Base-by-base conservation (phyloP, 2,329 filamentous ascomycete genomes). In the Fusarium anthophilum region DNA sequence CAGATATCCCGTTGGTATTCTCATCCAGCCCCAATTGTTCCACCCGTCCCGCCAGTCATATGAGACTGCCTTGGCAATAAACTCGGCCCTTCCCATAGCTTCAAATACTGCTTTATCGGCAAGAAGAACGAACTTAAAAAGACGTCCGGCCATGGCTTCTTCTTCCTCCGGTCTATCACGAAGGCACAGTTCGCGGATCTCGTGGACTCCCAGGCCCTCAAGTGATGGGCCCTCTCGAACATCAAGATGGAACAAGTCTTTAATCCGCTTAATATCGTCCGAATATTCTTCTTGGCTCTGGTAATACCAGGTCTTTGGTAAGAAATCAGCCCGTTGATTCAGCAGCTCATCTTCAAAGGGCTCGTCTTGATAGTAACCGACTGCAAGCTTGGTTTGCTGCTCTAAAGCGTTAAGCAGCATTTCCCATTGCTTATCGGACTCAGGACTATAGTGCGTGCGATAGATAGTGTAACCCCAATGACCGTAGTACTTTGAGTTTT, bases 401-500 rank as follows among this genome's bases (percentile, higher is more conserved):
- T 26, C 7, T 26, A 26, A 6, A 6, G 26, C 26, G 26, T 26
- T 6, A 26, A 26, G 26, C 26, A 26, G 26, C 26, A 6, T 26
- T 6, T 26, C 26, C 26, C 26, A 26, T 26, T 26, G 26, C 26
- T 26, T 26, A 26, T 26, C 26, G 26, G 26, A 26, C 26, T 26
- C 26, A 7, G 26, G 26, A 26, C 26, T 20, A 17, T 73, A 72
- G 35, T 69, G 50, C 2, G 57, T 69, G 43, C 68, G 60, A 35
- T 73, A 71, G 22, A 73, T 69, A 13, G 60, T 47, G 28, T 65
- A 71, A 8, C 68, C 70, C 60, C 68, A 73, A 1, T 35, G 39
- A 17, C 38, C 20, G 35, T 62, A 69, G 5, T 47, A 41, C 18
- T 69, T 32, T 17, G 64, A 59, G 30, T 66, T 73, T 24, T 71